phyloP scores from a whole-genome alignment of 441 rosid genomes.

The Monsonia emarginata region DNA sequence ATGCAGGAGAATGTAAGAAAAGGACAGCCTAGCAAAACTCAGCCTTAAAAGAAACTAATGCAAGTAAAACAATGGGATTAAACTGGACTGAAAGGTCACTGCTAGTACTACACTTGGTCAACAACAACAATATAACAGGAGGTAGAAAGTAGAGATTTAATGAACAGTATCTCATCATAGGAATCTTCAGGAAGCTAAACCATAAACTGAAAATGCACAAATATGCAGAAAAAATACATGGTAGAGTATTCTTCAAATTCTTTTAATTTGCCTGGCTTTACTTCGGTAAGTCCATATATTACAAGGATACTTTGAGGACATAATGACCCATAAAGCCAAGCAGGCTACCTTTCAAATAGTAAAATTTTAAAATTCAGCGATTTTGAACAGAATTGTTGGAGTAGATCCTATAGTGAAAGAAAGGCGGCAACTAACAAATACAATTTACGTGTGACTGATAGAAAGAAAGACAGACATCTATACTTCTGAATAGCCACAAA shows the following conservation, averaged over 20 bases:
- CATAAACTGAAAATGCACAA: neutral
- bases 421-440: neutral
- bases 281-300: neutral
- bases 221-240: neutral
- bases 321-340: neutral
- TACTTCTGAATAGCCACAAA: neutral
- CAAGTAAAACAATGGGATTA: neutral
- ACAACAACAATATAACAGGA: neutral
- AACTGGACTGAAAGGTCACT: neutral
- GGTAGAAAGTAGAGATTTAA: neutral
- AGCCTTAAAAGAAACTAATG: neutral
- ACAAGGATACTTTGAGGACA: neutral
- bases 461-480: neutral
- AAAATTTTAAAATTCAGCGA: neutral
- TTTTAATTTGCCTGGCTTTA: neutral
- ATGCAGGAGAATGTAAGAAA: neutral
- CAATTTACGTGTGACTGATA: neutral
- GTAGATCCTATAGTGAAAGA: neutral
- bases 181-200: neutral
- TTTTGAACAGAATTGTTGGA: neutral
- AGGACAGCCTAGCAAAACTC: neutral
- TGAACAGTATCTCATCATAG: neutral
- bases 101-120: neutral
- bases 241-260: neutral
- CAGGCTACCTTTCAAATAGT: neutral